Base-by-base conservation (phyloP, 1,139 yeast species). In the Blastobotrys ciferrii region DNA sequence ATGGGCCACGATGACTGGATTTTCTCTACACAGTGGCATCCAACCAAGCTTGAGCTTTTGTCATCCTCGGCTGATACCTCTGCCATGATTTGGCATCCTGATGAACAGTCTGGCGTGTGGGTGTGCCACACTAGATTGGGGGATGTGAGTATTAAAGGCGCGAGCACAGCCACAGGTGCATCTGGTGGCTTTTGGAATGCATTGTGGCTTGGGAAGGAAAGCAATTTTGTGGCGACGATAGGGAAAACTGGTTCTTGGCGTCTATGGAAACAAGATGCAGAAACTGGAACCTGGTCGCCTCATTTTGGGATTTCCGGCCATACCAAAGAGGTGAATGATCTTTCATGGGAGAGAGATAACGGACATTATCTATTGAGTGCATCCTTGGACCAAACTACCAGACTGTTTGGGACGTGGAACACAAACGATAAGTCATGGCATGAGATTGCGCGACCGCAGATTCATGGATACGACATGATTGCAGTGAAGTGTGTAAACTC, bases 1-100 rank as follows among this genome's bases (percentile, higher is more conserved):
- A 84, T 92, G 85, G 98, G 98, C 7, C 98, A 94, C 65, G 99
- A 94, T 64, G 99, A 94, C 66, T 94, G 98, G 98, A 84, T 94
- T 25, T 81, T 92, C 11, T 82, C 89, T 6, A 72, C 92, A 41
- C 74, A 77, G 48, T 94, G 98, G 98, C 87, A 85, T 60, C 84
- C 85, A 20, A 62, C 70, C 1, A 75, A 78, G 50, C 64, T 80
- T 19, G 81, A 78, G 57, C 72, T 92, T 23, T 70, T 94, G 41
- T 87, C 97, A 0, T 82, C 96, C 1, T 87, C 96, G 47, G 95
- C 98, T 0, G 98, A 94, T 63, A 86, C 97, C 0, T 87, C 96
- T 0, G 73, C 92, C 47, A 91, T 94, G 87, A 72, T 91, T n/a
- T 94, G 98, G 98, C 84, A 84, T 60, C 92, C 95, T 60, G 98